Conservation (phyloP, 1,284 basidiomycete species). For the Trametes versicolor region DNA sequence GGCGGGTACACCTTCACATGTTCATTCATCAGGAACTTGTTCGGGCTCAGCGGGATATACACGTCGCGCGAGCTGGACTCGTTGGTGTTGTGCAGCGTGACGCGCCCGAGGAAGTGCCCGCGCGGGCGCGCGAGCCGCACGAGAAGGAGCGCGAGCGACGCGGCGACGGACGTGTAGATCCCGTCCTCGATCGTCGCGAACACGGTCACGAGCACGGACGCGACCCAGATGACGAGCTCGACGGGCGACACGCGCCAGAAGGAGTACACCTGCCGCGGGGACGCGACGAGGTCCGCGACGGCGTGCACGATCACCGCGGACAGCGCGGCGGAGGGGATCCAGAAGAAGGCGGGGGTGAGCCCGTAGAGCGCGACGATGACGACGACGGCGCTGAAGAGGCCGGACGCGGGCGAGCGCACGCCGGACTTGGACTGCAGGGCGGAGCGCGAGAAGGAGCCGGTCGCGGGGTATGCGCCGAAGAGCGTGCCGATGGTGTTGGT, state of each 20-base stretch:
- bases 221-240: slow-evolving; percentile 91
- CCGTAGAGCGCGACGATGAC: slow-evolving; percentile 95
- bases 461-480: slow-evolving; percentile 94
- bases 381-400: slow-evolving; percentile 86
- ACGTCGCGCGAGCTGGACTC: slow-evolving; percentile 67
- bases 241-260: slow-evolving; percentile 96
- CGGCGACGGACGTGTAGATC: slow-evolving; percentile 88
- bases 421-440: slow-evolving; percentile 96
- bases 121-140: slow-evolving; percentile 91
- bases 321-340: slow-evolving; percentile 82
- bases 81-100: slow-evolving; percentile 49
- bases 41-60: slow-evolving; percentile 79
- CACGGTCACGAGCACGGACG: slow-evolving; percentile 88
- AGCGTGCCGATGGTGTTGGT: slow-evolving; percentile 88
- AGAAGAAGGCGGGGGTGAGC: slow-evolving; percentile 88
- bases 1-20: slow-evolving; percentile 83
- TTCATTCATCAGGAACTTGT: slow-evolving; percentile 70
- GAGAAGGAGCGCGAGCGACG: slow-evolving; percentile 86
- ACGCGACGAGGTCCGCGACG: slow-evolving; percentile 90
- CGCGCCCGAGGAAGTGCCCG: slow-evolving; percentile 88
- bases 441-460: slow-evolving; percentile 96
- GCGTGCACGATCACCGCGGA: slow-evolving; percentile 97
- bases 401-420: slow-evolving; percentile 93
- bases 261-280: slow-evolving; percentile 84
- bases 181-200: slow-evolving; percentile 93